Evolutionary conservation across 192 early-diverging fungal species (phyloP).

Genomic region (Rhizophagus clarus): DNA sequence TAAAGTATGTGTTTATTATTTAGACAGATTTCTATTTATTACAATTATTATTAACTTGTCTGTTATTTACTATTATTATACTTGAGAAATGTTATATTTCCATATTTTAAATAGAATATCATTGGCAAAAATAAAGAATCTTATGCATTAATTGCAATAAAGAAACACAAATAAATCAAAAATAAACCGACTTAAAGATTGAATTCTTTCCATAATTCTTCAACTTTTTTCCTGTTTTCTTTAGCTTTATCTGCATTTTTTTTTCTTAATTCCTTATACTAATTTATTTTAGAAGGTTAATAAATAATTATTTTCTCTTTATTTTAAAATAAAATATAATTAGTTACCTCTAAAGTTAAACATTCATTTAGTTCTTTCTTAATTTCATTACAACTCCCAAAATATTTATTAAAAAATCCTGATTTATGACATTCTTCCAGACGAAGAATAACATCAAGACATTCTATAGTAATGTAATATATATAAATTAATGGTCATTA

Average conservation of each 20-base stretch:
- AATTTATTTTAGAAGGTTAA: not conserved
- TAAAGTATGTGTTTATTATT: no score
- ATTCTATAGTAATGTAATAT: slow-evolving; percentile 22
- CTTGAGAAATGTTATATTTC: no score
- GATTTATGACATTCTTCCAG: slow-evolving; percentile 55
- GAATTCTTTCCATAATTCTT: slow-evolving; percentile 56
- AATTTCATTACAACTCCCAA: slow-evolving; percentile 54
- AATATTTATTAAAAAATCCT: slow-evolving; percentile 51
- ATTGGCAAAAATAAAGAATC: no score
- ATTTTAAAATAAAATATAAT: slow-evolving; percentile 1
- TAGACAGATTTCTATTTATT: no score
- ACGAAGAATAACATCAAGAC: slow-evolving; percentile 54
- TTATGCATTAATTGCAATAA: no score
- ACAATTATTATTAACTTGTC: no score
- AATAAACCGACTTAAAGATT: no score
- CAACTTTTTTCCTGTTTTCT: slow-evolving; percentile 48
- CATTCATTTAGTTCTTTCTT: slow-evolving; percentile 55
- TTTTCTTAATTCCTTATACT: slow-evolving; percentile 53
- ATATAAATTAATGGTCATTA: no score
- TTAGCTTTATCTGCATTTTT: slow-evolving; percentile 46
- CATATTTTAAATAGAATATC: no score
- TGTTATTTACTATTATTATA: no score
- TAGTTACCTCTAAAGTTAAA: slow-evolving; percentile 50
- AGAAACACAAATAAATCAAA: no score
- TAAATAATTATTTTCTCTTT: not conserved